Percentiles rank a stretch among this genome's conserved stretches.
These are phyloP conservation scores for Jatropha multifida DNA, from an alignment of 441 rosid genomes.

Conservation along the genomic window DNA sequence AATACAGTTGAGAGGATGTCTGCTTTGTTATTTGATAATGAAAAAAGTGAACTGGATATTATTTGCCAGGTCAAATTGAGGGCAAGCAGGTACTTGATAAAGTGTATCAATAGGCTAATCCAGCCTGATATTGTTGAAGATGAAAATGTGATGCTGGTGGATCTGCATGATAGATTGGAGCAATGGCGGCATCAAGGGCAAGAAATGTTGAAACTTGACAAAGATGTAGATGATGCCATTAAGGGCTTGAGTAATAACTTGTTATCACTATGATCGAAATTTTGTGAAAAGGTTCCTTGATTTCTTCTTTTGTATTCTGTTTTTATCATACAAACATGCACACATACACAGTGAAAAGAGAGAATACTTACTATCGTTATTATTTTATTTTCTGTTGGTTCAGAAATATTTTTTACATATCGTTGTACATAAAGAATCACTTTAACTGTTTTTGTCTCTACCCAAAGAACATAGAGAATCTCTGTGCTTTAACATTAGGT, in stretches of 20 bases:
- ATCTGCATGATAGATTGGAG: conserved; percentile 50
- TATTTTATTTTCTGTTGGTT: not conserved
- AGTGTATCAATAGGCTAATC: conserved; percentile 55
- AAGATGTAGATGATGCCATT: conserved; percentile 47
- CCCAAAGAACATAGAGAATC: not conserved
- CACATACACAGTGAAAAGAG: not conserved
- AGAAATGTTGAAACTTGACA: conserved; percentile 33
- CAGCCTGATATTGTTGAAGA: conserved; percentile 36
- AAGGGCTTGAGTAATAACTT: conserved; percentile 31
- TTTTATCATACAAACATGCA: not conserved
- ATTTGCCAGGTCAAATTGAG: conserved; percentile 54
- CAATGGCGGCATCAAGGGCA: conserved; percentile 60
- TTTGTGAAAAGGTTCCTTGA: not conserved
- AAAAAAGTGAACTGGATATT: conserved; percentile 42
- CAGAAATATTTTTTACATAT: not conserved
- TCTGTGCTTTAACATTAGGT: not conserved
- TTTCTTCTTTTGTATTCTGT: not conserved
- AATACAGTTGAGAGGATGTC: conserved; percentile 59
- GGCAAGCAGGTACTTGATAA: conserved; percentile 52
- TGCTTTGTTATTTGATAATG: conserved; percentile 47
- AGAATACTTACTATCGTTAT: not conserved
- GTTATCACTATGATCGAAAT: conserved; percentile 20
- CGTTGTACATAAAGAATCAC: not conserved
- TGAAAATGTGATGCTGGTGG: conserved; percentile 40
- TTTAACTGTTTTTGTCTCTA: not conserved